Evolutionary conservation across 331 rosid genomes (phyloP).

Genomic region (Prunus yedoensis): DNA sequence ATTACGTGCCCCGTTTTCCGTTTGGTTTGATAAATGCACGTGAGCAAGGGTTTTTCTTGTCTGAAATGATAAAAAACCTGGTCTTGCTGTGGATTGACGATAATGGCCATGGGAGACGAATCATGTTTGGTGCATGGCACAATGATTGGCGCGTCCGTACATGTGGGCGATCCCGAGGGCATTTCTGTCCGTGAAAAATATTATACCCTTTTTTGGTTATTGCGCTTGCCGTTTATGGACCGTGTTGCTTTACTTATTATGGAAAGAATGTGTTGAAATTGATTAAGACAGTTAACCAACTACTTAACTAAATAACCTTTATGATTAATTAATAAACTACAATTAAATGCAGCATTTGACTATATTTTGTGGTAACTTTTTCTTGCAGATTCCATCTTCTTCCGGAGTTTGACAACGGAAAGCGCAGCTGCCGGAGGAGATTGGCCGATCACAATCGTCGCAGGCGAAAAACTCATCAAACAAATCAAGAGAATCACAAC

Average conservation of each 20-base stretch:
- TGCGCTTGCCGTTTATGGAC: conserved; percentile 58
- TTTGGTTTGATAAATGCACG: background rate
- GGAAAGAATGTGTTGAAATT: background rate
- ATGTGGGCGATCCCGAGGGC: conserved; percentile 82
- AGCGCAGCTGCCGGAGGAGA: conserved; percentile 96
- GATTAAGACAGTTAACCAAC: conserved; percentile 20
- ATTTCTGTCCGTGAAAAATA: conserved; percentile 60
- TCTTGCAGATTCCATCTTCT: conserved; percentile 79
- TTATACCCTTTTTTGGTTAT: background rate
- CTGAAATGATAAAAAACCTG: conserved; percentile 18
- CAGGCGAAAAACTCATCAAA: conserved; percentile 81
- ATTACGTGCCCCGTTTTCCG: background rate
- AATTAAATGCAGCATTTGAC: background rate
- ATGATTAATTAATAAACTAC: background rate
- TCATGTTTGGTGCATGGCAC: conserved; percentile 15
- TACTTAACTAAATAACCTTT: background rate
- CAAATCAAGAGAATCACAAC: conserved; percentile 49
- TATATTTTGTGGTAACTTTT: background rate
- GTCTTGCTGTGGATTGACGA: conserved; percentile 26
- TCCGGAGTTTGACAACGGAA: conserved; percentile 89
- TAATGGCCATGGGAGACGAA: conserved; percentile 33
- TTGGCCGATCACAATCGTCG: conserved; percentile 98
- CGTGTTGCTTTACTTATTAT: conserved; percentile 36
- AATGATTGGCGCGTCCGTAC: conserved; percentile 71
- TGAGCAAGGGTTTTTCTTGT: background rate